A percentile compares a stretch with the other conserved stretches of the same genome.
Conservation (phyloP, 768 basidiomycete species). For the Leucosporidium creatinivorum region DNA sequence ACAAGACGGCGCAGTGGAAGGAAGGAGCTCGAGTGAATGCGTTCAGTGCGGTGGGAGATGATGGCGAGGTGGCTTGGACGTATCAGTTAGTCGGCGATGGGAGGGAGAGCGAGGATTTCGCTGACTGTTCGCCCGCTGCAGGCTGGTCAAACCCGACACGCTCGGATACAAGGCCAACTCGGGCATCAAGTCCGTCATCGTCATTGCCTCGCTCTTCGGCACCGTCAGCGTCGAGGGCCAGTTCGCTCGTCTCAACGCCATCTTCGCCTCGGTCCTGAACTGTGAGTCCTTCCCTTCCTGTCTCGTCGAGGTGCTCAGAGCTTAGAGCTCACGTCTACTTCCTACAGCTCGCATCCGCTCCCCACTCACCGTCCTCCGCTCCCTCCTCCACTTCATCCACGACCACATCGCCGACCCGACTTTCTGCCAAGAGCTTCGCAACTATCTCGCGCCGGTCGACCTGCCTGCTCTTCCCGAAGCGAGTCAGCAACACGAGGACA, state of each 20-base stretch:
- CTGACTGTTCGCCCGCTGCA: background rate
- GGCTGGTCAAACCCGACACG: background rate
- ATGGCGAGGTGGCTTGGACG: background rate
- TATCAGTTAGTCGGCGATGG: slow-evolving; percentile 4
- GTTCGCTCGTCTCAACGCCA: background rate
- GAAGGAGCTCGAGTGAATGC: slow-evolving; percentile 5
- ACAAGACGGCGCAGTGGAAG: background rate
- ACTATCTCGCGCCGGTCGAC: background rate
- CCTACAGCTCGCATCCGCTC: background rate
- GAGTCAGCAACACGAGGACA: background rate
- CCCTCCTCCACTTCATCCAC: background rate
- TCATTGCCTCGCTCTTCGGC: background rate
- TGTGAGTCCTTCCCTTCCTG: background rate
- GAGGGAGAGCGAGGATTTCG: background rate
- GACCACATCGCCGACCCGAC: background rate
- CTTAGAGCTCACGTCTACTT: background rate
- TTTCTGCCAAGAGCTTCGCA: background rate
- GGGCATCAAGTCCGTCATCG: background rate
- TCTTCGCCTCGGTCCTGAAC: background rate
- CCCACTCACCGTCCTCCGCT: background rate
- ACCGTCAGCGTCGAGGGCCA: background rate
- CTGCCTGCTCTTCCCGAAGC: no score
- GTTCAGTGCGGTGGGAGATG: background rate
- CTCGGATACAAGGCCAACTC: slow-evolving; percentile 2
- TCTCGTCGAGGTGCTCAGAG: no score